phyloP scores from a whole-genome alignment of 78 protist genomes.

The Planoprotostelium fungivorum region DNA sequence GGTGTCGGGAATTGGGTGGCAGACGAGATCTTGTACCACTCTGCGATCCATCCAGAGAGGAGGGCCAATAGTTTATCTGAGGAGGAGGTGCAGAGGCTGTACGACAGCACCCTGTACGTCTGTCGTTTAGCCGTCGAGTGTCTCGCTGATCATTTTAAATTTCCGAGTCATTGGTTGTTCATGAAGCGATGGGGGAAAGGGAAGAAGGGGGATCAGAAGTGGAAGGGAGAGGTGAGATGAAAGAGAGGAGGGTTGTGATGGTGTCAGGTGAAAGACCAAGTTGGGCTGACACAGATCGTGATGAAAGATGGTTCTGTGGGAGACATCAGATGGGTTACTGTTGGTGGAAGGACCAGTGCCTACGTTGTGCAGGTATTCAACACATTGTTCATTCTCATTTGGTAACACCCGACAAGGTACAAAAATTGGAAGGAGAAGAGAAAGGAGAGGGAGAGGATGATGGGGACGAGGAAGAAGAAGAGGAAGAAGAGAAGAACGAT shows the following conservation, averaged over 20 bases:
- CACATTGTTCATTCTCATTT: no score
- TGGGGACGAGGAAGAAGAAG: no score
- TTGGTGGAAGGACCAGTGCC: neutral
- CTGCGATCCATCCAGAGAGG: neutral
- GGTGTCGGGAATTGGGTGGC: neutral
- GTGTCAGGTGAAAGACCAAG: no score
- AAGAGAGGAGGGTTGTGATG: neutral
- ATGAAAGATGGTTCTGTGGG: neutral
- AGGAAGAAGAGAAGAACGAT: no score
- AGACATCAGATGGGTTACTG: neutral
- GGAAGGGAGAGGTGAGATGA: neutral
- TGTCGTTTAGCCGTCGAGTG: neutral
- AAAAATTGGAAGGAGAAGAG: no score
- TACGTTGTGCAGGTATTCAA: neutral
- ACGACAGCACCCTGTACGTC: neutral
- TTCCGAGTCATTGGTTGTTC: neutral
- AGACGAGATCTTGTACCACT: neutral
- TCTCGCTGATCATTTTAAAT: neutral
- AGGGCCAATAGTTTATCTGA: neutral
- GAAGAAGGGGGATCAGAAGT: neutral
- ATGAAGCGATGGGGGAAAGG: neutral
- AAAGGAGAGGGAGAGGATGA: no score
- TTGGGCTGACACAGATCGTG: neutral
- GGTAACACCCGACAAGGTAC: no score
- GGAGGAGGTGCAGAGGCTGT: neutral